Evolutionary conservation across 805 yeast genomes (phyloP).

Genomic region (Saturnispora silvae): DNA sequence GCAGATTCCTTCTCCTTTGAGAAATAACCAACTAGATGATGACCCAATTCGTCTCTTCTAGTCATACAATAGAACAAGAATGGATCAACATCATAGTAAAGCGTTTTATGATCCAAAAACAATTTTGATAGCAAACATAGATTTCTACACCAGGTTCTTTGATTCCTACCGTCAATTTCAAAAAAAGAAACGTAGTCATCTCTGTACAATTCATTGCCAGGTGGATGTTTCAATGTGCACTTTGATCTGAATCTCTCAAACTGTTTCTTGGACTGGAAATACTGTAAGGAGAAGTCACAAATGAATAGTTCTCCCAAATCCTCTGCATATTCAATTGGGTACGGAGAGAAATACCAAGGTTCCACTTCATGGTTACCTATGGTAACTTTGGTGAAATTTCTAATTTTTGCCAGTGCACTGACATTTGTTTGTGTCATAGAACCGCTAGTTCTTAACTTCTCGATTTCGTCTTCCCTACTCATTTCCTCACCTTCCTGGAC

Average conservation of each 20-base stretch:
- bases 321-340: constrained; percentile 89
- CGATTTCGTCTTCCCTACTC: constrained; percentile 84
- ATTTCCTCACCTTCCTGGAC: constrained; percentile 55
- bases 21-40: constrained; percentile 92
- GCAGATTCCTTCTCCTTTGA: constrained; percentile 96
- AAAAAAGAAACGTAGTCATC: constrained; percentile 89
- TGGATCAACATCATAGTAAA: constrained; percentile 97
- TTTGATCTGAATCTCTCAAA: constrained; percentile 86
- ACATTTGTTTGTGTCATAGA: constrained; percentile 87
- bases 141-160: constrained; percentile 95
- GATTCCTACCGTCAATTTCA: constrained; percentile 95
- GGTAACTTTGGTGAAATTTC: constrained; percentile 68
- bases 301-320: constrained; percentile 73
- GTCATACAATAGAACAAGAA: constrained; percentile 96
- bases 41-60: constrained; percentile 77
- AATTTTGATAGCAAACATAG: constrained; percentile 82
- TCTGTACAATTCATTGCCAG: constrained; percentile 94
- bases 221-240: constrained; percentile 89
- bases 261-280: constrained; percentile 81
- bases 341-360: constrained; percentile 98
- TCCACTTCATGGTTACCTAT: constrained; percentile 89
- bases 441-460: constrained; percentile 86
- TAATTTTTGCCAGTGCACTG: constrained; percentile 79
- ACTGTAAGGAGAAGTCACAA: constrained; percentile 83
- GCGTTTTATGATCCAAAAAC: constrained; percentile 89